A percentile compares a stretch with the other conserved stretches of the same genome.
Evolutionary conservation across 257 asterid species (phyloP).

Genomic region (Nicotiana otophora): DNA sequence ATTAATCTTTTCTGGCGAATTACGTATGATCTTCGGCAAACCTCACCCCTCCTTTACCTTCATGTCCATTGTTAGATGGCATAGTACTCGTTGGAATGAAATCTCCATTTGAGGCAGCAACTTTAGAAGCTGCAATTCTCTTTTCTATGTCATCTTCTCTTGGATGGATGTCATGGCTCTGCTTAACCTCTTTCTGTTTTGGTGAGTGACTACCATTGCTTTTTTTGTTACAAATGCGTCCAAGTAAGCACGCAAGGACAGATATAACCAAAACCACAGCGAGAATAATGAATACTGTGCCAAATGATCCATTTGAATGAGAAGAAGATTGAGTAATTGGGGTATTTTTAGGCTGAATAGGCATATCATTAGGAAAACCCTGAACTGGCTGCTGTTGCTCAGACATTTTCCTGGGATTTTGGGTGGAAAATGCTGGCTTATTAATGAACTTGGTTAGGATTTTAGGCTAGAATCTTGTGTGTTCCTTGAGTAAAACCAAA

Average conservation of each 20-base stretch:
- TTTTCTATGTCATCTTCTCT: slow-evolving; percentile 4
- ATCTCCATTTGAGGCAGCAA: not conserved
- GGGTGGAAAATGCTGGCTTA: not conserved
- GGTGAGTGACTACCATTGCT: not conserved
- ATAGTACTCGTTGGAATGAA: not conserved
- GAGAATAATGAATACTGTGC: not conserved
- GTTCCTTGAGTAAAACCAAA: not conserved
- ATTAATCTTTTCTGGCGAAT: too few species aligned
- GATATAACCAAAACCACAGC: not conserved
- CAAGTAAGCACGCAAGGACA: not conserved
- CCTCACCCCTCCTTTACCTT: not conserved
- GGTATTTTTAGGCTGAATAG: not conserved
- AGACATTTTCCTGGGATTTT: not conserved
- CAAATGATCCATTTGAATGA: slow-evolving; percentile 9
- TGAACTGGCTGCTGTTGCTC: not conserved
- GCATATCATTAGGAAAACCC: not conserved
- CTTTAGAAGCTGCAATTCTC: not conserved
- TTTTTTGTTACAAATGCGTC: not conserved
- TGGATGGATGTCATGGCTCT: not conserved
- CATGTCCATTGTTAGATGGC: not conserved
- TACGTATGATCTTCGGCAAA: slow-evolving; percentile 3
- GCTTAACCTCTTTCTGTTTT: not conserved
- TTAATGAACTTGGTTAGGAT: not conserved
- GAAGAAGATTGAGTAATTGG: not conserved
- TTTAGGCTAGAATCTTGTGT: not conserved